Evolutionary conservation across 495 filamentous ascomycete species (phyloP), one percentile per base, ranked within the genome.

Genomic region (Neohortaea acidophila): DNA sequence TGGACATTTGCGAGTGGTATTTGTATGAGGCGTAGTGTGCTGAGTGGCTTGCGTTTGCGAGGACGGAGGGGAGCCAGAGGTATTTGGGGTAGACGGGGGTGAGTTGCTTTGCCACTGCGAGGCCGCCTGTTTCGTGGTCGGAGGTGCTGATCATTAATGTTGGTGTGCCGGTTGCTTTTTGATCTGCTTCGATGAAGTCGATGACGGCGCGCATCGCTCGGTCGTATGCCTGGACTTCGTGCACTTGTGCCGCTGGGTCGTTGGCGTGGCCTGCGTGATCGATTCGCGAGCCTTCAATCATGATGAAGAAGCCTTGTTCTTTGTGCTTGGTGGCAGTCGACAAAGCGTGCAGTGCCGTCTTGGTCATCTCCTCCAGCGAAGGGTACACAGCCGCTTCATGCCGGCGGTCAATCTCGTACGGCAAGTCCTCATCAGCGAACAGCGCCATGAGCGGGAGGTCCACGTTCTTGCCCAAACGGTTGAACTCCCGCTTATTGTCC

Each of bases 271-370:
- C 91, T 2, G 89, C 86, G 56, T 97, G 91, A 47, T 97, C 89
- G 47, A 97, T 96, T 22, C 91, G 69, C 48, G 80, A 86, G 4
- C 89, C 89, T 57, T 97, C 89, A 42, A 97, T 87, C 87, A 97
- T 91, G 41, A 97, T 57, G 63, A 97, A 96, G 67, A 97, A 97
- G 1, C 89, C 89, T 57, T 94, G 72, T 18, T 94, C 83, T 38
- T 71, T 82, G 51, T 84, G 69, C 52, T 72, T 65, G 0, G 91
- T 96, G 0, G 87, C 91, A n/a, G 74, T 71, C 43, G 75, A 75
- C 12, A 97, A 68, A 2, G 79, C 77, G 21, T 61, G 72, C 42
- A 96, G 52, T 2, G 91, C 91, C 17, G 81, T 81, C 40, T 68
- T 65, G 2, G 91, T 70, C 89, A 94, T 96, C 57, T 94, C 87